Conservation (phyloP, 176 grass and related monocot species). For the Hordeum vulgare region MorexV3_pseudomolecules_assembly NC_058523.1:541166695-541167194, state of each 20-base stretch:
- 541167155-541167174: slow-evolving; percentile 74
- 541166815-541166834: background rate
- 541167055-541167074: slow-evolving; percentile 23
- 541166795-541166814: background rate
- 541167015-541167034: background rate
- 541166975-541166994: background rate
- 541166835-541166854: background rate
- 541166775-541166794: background rate
- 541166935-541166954: no score
- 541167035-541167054: background rate
- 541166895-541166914: no score
- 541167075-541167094: slow-evolving; percentile 96
- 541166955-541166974: no score
- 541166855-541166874: no score
- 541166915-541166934: no score
- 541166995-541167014: background rate
- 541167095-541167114: slow-evolving; percentile 87
- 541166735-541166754: background rate
- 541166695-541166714: background rate
- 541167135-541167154: slow-evolving; percentile 98
- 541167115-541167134: slow-evolving; percentile 94
- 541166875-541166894: no score
- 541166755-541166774: background rate
- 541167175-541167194: slow-evolving; percentile 16
- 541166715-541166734: background rate